Percentiles rank a stretch among this genome's conserved stretches.
Conservation (phyloP, 2,329 filamentous ascomycete genomes). For the Drechslerella dactyloides region DNA sequence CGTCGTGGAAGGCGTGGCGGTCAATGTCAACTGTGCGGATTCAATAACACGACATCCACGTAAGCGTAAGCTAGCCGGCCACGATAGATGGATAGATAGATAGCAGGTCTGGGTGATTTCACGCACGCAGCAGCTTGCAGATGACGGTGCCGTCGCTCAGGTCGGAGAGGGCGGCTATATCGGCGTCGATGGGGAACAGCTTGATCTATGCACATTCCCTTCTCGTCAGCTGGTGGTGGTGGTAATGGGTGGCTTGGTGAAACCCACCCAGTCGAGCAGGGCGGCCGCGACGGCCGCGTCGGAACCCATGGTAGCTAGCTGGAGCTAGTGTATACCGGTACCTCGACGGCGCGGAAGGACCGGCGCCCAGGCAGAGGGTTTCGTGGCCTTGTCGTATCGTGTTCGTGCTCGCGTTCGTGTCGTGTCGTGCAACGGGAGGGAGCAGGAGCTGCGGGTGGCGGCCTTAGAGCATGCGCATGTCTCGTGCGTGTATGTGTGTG, state of each 20-base stretch:
- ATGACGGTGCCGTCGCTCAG: slow-evolving; percentile 54
- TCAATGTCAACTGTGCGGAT: slow-evolving; percentile 54
- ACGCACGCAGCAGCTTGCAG: slow-evolving; percentile 55
- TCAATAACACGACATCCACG: no score
- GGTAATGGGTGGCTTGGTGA: slow-evolving; percentile 11
- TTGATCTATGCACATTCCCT: slow-evolving; percentile 52
- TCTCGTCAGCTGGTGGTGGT: no score
- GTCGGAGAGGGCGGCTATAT: slow-evolving; percentile 54
- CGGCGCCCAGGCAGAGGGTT: not conserved
- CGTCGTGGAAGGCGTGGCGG: slow-evolving; percentile 53
- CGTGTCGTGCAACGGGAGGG: no score
- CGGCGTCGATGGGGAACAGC: slow-evolving; percentile 55
- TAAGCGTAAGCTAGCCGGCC: not conserved
- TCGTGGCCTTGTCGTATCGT: no score
- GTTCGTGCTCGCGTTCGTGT: no score
- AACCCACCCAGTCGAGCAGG: slow-evolving; percentile 55
- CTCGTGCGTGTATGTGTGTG: no score
- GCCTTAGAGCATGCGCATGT: no score
- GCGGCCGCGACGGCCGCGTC: slow-evolving; percentile 53
- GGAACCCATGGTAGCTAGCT: slow-evolving; percentile 41
- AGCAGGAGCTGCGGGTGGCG: no score
- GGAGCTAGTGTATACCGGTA: slow-evolving; percentile 2
- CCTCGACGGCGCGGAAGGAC: not conserved
- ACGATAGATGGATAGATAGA: no score
- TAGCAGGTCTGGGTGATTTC: no score